These are phyloP conservation scores for Elsinoe ampelina DNA, from an alignment of 2,329 filamentous ascomycete species.

Conservation along the genomic window DNA sequence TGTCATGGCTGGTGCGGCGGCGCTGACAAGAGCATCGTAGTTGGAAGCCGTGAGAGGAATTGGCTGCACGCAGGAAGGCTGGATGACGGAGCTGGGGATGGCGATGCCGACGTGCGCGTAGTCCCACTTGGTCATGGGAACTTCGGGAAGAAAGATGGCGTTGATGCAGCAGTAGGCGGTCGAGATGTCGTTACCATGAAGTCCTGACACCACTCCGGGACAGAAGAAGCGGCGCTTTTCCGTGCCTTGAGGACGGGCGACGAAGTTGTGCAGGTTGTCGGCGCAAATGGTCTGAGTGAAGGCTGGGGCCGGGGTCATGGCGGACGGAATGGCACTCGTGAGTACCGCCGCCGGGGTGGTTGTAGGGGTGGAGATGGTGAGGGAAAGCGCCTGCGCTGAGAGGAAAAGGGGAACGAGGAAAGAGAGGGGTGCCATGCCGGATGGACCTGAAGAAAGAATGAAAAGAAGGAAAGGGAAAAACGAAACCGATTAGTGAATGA, in stretches of 20 bases:
- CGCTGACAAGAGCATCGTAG: neutral
- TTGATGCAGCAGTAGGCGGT: conserved; percentile 9
- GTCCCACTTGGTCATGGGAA: conserved; percentile 5
- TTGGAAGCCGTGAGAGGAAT: conserved; percentile 1
- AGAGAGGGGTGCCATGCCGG: conserved; percentile 8
- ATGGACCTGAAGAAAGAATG: conserved; percentile 7
- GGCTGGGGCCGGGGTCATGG: conserved; percentile 1
- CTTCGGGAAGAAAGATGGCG: conserved; percentile 5
- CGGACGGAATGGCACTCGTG: neutral
- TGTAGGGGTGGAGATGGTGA: neutral
- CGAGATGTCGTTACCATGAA: conserved; percentile 2
- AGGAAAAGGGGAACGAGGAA: conserved; percentile 6
- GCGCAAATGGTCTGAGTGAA: conserved; percentile 4
- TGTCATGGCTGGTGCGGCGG: neutral
- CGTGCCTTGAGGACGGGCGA: neutral
- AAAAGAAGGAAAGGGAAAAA: conserved; percentile 7
- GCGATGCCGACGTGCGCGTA: neutral
- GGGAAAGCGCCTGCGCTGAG: conserved; percentile 6
- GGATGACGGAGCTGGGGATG: conserved; percentile 1
- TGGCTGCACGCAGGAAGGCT: conserved; percentile 4
- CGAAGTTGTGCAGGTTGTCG: conserved; percentile 3
- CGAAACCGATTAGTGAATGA: conserved; percentile 11
- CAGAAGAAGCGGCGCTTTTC: conserved; percentile 5
- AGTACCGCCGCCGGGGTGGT: neutral
- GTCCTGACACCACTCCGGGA: conserved; percentile 3